These are phyloP conservation scores for Trichaptum fuscoviolaceum DNA, from an alignment of 768 basidiomycete genomes.

Conservation along the genomic window DNA sequence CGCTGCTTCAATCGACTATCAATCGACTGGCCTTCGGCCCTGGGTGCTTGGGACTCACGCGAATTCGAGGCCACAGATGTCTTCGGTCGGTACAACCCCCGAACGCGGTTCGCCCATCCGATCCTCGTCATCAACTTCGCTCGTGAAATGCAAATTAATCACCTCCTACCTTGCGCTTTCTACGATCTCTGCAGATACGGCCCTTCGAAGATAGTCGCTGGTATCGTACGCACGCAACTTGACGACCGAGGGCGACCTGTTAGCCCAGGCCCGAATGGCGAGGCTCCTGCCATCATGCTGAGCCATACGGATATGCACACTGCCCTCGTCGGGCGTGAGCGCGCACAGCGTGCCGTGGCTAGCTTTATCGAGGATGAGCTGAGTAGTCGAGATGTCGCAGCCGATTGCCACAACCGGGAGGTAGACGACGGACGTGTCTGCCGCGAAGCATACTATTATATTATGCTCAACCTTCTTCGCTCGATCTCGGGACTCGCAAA, in stretches of 20 bases:
- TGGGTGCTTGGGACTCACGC: conserved; percentile 63
- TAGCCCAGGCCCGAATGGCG: conserved; percentile 27
- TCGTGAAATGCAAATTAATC: conserved; percentile 50
- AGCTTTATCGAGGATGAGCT: conserved; percentile 56
- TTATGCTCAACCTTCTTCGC: conserved; percentile 67
- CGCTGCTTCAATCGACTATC: conserved; percentile 56
- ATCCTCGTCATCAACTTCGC: conserved; percentile 68
- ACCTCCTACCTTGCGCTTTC: conserved; percentile 63
- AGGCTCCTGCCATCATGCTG: conserved; percentile 19
- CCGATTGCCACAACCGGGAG: conserved; percentile 41
- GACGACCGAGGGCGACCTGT: conserved; percentile 7
- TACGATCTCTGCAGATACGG: conserved; percentile 74
- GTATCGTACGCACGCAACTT: conserved; percentile 21
- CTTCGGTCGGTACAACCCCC: conserved; percentile 51
- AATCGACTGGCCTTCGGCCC: conserved; percentile 63
- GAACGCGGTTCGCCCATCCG: conserved; percentile 58
- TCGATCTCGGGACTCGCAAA: conserved; percentile 65
- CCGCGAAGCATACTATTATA: conserved; percentile 68
- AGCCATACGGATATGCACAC: conserved; percentile 32
- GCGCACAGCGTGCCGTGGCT: conserved; percentile 55
- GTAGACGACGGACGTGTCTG: conserved; percentile 38
- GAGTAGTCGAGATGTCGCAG: conserved; percentile 40
- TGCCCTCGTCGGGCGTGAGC: conserved; percentile 60
- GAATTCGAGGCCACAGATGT: conserved; percentile 51
- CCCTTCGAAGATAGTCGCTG: conserved; percentile 60